Evolutionary conservation across 352 stramenopile species (phyloP), one percentile per base, ranked within the genome.

Genomic region (Phytophthora multivora): DNA sequence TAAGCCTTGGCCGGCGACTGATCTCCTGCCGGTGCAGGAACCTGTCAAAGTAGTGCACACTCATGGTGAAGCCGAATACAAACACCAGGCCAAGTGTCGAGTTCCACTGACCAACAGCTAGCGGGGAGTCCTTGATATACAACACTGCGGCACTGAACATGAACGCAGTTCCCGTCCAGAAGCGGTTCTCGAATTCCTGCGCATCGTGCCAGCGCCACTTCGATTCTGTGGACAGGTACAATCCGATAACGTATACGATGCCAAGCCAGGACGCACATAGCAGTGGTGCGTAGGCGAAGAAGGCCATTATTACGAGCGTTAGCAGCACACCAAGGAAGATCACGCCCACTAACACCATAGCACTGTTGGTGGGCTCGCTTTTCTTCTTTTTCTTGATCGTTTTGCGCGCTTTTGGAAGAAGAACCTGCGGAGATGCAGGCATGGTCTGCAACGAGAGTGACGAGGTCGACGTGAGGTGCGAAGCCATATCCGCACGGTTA

Each of bases 121-220:
- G 72, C 15, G 96, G 96, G 38, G 93, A 98, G 80, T 99, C 96
- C 55, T 93, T 83, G 39, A 97, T 93, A 65, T 98, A 98, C n/a
- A 98, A 77, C 39, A 96, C 67, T n/a, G 92, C 91, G 1, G 84
- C 88, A 43, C 86, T 96, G 46, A 98, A 93, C n/a, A 98, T 60
- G 50, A 97, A 90, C 10, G 91, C 92, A 30, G 96, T 97, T 60
- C 97, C 83, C 5, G 95, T 98, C 96, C 95, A 98, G 70, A 99
- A 99, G 59, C 95, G 85, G 81, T 99, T 99, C 74, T 99, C 96
- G 63, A 98, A 98, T 77, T 98, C 96, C 62, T 97, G 87, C 15
- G 88, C 86, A 58, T 95, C 81, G 72, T 95, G 86, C 80, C 84
- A 94, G 51, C 84, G 81, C 86, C 86, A 96, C 38, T 90, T 88